A percentile compares a stretch with the other conserved stretches of the same genome.
These are phyloP conservation scores for Colletotrichum sublineola DNA, from an alignment of 2,329 filamentous ascomycete genomes.

Conservation along the genomic window DNA sequence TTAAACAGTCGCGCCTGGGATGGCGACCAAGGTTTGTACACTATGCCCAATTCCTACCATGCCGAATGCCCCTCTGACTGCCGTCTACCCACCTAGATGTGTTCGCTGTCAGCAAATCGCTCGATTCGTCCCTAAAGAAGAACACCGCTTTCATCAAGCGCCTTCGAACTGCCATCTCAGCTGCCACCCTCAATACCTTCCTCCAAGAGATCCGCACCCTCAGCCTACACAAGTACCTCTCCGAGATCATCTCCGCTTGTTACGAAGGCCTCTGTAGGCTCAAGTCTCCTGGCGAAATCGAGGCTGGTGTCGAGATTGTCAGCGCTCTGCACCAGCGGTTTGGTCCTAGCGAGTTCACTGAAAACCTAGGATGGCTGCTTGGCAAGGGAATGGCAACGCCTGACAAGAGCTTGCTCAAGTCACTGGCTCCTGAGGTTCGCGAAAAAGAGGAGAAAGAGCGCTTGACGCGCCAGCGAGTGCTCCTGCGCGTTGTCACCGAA, in stretches of 20 bases:
- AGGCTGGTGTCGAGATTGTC: conserved; percentile 91
- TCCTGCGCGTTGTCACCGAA: conserved; percentile 92
- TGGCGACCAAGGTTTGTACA: conserved; percentile 80
- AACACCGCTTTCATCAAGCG: conserved; percentile 99
- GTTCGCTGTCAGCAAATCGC: conserved; percentile 80
- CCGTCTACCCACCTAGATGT: conserved; percentile 68
- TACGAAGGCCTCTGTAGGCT: conserved; percentile 94
- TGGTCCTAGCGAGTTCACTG: conserved; percentile 89
- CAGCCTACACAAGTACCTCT: conserved; percentile 95
- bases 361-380: conserved; percentile 91
- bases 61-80: conserved; percentile 28
- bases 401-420: conserved; percentile 86
- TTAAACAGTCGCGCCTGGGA: conserved; percentile 91
- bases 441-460: conserved; percentile 98
- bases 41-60: conserved; percentile 41
- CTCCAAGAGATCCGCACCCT: conserved; percentile 90
- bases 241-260: conserved; percentile 95
- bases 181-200: conserved; percentile 84
- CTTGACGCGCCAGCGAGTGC: conserved; percentile 83
- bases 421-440: conserved; percentile 81
- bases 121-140: conserved; percentile 97
- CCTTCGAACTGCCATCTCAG: conserved; percentile 87
- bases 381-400: conserved; percentile 92
- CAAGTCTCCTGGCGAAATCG: conserved; percentile 91
- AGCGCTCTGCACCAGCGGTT: conserved; percentile 97